Percentiles rank a stretch among this genome's conserved stretches.
Conservation (phyloP, 352 stramenopile genomes). For the Phytophthora boehmeriae region DNA sequence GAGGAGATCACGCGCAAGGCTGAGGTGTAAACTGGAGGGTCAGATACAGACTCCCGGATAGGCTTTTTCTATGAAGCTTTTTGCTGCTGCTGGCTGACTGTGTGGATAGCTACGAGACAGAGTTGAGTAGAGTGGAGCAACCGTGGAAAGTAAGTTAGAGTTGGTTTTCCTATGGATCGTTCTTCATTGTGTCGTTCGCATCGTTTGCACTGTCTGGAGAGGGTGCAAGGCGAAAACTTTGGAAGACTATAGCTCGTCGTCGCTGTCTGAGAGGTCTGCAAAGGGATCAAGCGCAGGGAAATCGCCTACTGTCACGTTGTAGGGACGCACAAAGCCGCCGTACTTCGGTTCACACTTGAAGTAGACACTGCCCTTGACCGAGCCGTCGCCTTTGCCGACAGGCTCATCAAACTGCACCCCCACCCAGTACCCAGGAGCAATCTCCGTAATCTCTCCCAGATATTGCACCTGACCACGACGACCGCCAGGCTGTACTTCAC, state of each 20-base stretch:
- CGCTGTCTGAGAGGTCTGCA: slow-evolving; percentile 68
- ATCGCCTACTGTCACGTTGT: slow-evolving; percentile 94
- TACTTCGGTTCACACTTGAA: slow-evolving; percentile 93
- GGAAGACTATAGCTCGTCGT: slow-evolving; percentile 72
- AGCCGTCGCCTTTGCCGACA: slow-evolving; percentile 93
- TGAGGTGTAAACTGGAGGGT: slow-evolving; percentile 62
- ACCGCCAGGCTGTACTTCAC: slow-evolving; percentile 96
- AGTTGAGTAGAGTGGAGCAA: slow-evolving; percentile 21
- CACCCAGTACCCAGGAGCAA: slow-evolving; percentile 93
- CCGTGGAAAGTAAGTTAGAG: slow-evolving; percentile 60
- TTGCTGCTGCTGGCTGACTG: background rate
- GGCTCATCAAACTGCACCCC: slow-evolving; percentile 98
- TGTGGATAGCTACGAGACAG: background rate
- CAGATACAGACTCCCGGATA: background rate
- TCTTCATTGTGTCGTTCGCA: background rate
- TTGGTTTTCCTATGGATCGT: slow-evolving; percentile 33
- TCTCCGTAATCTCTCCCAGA: slow-evolving; percentile 92
- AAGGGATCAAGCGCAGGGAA: slow-evolving; percentile 91
- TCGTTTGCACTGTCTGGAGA: too few relatives aligned
- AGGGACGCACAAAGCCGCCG: slow-evolving; percentile 94
- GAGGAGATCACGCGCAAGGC: slow-evolving; percentile 90
- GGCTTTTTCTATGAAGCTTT: background rate
- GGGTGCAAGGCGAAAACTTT: too few relatives aligned
- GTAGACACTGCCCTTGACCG: slow-evolving; percentile 91
- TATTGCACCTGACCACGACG: slow-evolving; percentile 93